These are phyloP conservation scores for Fusarium temperatum DNA, from an alignment of 2,329 filamentous ascomycete species.

Conservation along the genomic window DNA sequence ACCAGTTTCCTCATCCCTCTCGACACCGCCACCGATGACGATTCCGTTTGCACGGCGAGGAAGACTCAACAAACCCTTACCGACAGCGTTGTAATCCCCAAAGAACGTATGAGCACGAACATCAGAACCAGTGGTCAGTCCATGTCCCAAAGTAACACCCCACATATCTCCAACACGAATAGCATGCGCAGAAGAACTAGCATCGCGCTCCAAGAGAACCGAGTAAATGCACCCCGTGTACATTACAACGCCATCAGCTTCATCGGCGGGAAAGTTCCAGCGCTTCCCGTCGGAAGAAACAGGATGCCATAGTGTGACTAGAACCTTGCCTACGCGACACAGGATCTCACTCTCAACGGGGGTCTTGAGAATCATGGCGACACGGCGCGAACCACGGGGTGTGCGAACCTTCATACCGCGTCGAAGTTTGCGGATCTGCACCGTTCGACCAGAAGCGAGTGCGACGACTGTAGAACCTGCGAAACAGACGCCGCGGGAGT, in stretches of 20 bases:
- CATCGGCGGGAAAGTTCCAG: constrained; percentile 59
- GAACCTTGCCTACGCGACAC: constrained; percentile 56
- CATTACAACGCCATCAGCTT: constrained; percentile 44
- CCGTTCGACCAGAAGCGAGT: constrained; percentile 52
- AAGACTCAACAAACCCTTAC: constrained; percentile 50
- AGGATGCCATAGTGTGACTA: constrained; percentile 70
- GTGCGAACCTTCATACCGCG: constrained; percentile 60
- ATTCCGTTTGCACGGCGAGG: constrained; percentile 51
- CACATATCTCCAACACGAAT: constrained; percentile 57
- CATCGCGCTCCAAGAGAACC: constrained; percentile 60
- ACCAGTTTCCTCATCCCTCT: constrained; percentile 50
- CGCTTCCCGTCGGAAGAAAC: constrained; percentile 50
- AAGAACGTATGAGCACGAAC: constrained; percentile 63
- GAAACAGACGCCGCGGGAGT: constrained; percentile 59
- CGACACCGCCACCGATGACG: constrained; percentile 55
- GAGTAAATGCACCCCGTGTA: constrained; percentile 67
- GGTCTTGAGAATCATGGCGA: constrained; percentile 63
- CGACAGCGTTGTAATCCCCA: constrained; percentile 58
- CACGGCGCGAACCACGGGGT: constrained; percentile 57
- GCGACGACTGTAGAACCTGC: constrained; percentile 57
- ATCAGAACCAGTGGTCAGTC: constrained; percentile 49
- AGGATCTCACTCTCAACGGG: constrained; percentile 51
- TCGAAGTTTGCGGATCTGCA: constrained; percentile 55
- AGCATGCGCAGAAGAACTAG: constrained; percentile 57
- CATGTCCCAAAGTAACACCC: constrained; percentile 69